Percentiles rank a stretch among this genome's conserved stretches.
These are phyloP conservation scores for Fusarium anguioides DNA, from an alignment of 2,329 filamentous ascomycete species.

Conservation along the genomic window DNA sequence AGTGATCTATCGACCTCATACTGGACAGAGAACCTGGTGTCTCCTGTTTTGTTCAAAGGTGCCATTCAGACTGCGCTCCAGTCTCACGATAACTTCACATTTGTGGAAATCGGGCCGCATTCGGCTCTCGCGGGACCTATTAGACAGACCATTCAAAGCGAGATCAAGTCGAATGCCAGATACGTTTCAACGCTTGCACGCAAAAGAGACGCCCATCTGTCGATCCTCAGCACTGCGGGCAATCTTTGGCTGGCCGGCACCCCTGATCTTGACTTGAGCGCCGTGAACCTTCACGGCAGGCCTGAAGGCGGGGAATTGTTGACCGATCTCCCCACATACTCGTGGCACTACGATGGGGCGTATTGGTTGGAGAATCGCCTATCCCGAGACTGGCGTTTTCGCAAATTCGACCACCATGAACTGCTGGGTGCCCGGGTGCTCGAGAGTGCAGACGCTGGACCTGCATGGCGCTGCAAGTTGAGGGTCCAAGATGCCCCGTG, in stretches of 20 bases:
- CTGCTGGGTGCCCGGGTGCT: conserved; percentile 7
- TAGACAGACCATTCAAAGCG: conserved; percentile 8
- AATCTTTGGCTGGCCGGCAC: conserved; percentile 9
- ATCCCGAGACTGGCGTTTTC: conserved; percentile 7
- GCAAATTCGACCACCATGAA: conserved; percentile 14
- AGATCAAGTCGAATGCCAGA: conserved; percentile 2
- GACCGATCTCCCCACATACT: conserved; percentile 6
- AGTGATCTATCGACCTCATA: conserved; percentile 6
- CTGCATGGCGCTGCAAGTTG: conserved; percentile 9
- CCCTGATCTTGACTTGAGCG: conserved; percentile 6
- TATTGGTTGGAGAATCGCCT: conserved; percentile 11
- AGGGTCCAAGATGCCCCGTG: conserved; percentile 8
- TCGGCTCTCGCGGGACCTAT: conserved; percentile 8
- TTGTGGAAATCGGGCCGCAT: conserved; percentile 8
- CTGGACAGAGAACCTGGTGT: conserved; percentile 9
- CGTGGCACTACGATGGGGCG: conserved; percentile 6
- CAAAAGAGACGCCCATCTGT: conserved; percentile 2
- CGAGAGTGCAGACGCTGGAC: conserved; percentile 6
- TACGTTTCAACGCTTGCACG: conserved; percentile 3
- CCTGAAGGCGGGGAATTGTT: background rate
- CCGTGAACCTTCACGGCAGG: background rate
- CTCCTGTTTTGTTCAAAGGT: conserved; percentile 4
- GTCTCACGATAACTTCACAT: conserved; percentile 7
- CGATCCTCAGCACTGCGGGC: conserved; percentile 7
- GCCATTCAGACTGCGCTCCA: conserved; percentile 3